Percentiles rank a stretch among this genome's conserved stretches.
Conservation (phyloP, 345 rosid species). For the Pseudoturritis turrita region DNA sequence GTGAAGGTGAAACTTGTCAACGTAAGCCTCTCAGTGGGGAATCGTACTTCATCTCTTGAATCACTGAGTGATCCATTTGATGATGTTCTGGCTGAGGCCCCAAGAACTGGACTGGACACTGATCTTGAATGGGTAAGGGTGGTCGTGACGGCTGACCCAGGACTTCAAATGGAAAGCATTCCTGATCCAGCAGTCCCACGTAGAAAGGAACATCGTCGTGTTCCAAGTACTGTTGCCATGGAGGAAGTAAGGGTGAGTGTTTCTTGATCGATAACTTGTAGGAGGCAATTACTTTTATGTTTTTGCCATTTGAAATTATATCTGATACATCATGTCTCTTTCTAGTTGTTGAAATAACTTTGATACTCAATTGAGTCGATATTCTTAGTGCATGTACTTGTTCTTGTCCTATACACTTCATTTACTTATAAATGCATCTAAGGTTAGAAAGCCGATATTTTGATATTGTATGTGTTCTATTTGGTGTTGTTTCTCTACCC, state of each 20-base stretch:
- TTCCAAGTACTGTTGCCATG: constrained; percentile 97
- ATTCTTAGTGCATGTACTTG: background rate
- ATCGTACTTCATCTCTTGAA: constrained; percentile 20
- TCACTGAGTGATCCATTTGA: constrained; percentile 27
- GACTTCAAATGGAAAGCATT: constrained; percentile 65
- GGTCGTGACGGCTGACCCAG: constrained; percentile 79
- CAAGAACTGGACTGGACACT: constrained; percentile 26
- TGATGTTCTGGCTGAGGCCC: constrained; percentile 29
- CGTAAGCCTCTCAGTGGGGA: constrained; percentile 64
- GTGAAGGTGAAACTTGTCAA: constrained; percentile 68
- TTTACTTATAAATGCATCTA: background rate
- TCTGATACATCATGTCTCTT: background rate
- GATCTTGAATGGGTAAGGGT: constrained; percentile 96
- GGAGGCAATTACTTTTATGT: background rate
- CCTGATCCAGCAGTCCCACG: constrained; percentile 58
- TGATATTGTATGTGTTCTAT: background rate
- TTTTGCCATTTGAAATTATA: background rate
- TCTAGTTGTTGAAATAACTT: background rate
- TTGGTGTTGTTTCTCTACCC: background rate
- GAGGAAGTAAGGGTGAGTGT: constrained; percentile 94
- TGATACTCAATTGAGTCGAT: background rate
- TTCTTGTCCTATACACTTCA: background rate
- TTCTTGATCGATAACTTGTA: background rate
- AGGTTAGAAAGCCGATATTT: background rate
- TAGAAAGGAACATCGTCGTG: constrained; percentile 97